Evolutionary conservation across 108 stramenopile species (phyloP).

Genomic region (Halocafeteria seosinensis): DNA sequence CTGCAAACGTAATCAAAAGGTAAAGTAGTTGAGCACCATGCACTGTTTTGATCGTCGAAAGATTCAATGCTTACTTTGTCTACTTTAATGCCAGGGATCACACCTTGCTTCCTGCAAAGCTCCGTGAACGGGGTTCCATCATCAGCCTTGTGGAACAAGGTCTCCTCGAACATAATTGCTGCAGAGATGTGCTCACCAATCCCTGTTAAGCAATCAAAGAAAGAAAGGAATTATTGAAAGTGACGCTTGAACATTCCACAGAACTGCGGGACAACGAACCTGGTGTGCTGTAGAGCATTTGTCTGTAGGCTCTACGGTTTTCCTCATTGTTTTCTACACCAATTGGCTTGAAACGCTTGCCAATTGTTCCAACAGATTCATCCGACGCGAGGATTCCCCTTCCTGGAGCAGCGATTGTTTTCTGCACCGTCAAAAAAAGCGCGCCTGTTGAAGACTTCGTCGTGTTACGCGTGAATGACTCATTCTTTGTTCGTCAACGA

Average conservation of each 20-base stretch:
- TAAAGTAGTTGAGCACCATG: background rate
- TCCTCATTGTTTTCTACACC: slow-evolving; percentile 61
- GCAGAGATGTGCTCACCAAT: slow-evolving; percentile 56
- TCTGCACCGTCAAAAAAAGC: too few relatives aligned
- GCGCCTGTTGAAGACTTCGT: too few relatives aligned
- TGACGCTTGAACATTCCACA: too few relatives aligned
- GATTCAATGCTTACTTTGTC: slow-evolving; percentile 24
- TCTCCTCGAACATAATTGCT: slow-evolving; percentile 78
- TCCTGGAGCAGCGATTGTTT: slow-evolving; percentile 22
- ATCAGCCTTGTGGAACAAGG: slow-evolving; percentile 47
- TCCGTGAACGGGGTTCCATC: slow-evolving; percentile 60
- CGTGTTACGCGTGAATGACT: too few relatives aligned
- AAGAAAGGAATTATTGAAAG: too few relatives aligned
- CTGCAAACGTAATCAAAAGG: background rate
- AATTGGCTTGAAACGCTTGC: slow-evolving; percentile 50
- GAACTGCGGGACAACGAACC: too few relatives aligned
- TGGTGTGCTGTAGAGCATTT: slow-evolving; percentile 53
- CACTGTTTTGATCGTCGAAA: background rate
- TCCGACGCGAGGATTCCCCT: slow-evolving; percentile 61
- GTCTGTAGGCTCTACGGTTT: slow-evolving; percentile 56
- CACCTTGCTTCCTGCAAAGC: slow-evolving; percentile 44
- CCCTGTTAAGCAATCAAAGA: too few relatives aligned
- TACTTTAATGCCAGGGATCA: slow-evolving; percentile 73
- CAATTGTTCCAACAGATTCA: slow-evolving; percentile 64
- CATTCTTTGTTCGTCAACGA: too few relatives aligned